Evolutionary conservation across 441 rosid genomes (phyloP), one percentile per base, ranked within the genome.

Genomic region (Melastoma candidum): DNA sequence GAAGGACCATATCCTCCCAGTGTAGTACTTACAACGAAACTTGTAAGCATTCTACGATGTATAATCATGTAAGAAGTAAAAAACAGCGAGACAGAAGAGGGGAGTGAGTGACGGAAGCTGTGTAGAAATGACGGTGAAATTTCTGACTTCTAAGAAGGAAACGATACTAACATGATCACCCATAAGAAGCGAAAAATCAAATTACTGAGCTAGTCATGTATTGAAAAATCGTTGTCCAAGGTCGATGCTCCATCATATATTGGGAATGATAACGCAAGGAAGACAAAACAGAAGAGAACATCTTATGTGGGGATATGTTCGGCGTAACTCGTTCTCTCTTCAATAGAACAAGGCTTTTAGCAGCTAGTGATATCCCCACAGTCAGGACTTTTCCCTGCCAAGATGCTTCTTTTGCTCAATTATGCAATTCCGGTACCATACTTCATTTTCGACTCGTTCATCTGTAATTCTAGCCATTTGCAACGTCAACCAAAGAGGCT

Each of bases 391-490:
- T 60, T 68, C 78, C 44, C 54, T 68, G 54, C 69, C 77, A 54
- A 67, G 14, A 48, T 60, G 70, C 67, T 87, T 85, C 48, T 57
- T 74, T 48, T 74, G 68, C 57, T 59, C 67, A 67, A 62, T 59
- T 67, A 70, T 53, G 73, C 74, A 58, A 87, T 70, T 70, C 77
- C 79, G 61, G 63, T 73, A 57, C 83, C 94, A 54, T 92, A 85
- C 66, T 56, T 75, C 1, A n/a, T 64, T n/a, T 75, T 69, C 48
- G 79, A n/a, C 54, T 80, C 76, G 59, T 60, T 84, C 36, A 82
- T 66, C 60, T 69, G 83, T 66, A 88, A 73, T 63, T 92, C 96
- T 49, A 78, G 48, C 95, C 96, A 87, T 81, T 82, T 85, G 57
- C 87, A 84, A 3, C 89, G 77, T 96, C 94, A 17, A 87, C 81